These are phyloP conservation scores for Sequoia sempervirens DNA, from an alignment of 75 land plant species.

Conservation along the genomic window DNA sequence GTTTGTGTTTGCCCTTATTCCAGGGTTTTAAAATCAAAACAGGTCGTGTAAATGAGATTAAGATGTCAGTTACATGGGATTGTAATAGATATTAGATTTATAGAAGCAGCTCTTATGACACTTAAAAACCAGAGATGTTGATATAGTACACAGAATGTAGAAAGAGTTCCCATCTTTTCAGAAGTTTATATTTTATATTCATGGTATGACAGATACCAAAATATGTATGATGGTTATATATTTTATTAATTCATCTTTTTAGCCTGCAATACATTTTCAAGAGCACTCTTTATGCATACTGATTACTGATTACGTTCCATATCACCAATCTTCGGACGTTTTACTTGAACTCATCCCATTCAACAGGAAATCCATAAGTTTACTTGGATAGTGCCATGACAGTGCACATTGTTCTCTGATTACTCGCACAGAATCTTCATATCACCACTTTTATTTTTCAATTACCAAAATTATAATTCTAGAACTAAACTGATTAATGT, in stretches of 20 bases:
- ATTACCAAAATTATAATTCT: not conserved
- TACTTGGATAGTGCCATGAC: not conserved
- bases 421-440: not conserved
- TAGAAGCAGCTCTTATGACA: not conserved
- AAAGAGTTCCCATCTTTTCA: not conserved
- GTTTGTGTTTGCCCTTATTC: not conserved
- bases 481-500: not conserved
- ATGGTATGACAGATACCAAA: not conserved
- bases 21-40: not conserved
- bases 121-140: not conserved
- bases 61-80: not conserved
- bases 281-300: not conserved
- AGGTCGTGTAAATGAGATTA: not conserved
- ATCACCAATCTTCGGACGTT: not conserved
- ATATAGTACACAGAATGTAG: not conserved
- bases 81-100: not conserved
- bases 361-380: not conserved
- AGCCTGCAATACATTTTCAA: not conserved
- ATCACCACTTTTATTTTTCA: not conserved
- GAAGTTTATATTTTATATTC: not conserved
- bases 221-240: not conserved
- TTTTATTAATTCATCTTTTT: not conserved
- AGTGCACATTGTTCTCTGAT: not conserved
- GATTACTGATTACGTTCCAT: not conserved
- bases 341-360: not conserved